phyloP scores from a whole-genome alignment of 768 basidiomycete genomes.

The Podaxis mareebaensis region DNA sequence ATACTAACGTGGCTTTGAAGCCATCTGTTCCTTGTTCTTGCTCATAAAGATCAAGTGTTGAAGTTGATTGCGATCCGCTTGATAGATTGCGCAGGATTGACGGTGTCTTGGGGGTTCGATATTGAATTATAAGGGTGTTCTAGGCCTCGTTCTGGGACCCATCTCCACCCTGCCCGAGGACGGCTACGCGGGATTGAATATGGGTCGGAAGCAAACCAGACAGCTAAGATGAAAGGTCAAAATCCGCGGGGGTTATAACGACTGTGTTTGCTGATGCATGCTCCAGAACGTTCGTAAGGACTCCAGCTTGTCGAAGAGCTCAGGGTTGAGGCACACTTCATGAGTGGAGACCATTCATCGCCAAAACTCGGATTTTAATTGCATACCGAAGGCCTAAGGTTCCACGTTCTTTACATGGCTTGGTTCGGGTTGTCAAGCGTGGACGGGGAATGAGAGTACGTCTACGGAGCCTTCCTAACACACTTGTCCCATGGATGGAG shows the following conservation, averaged over 20 bases:
- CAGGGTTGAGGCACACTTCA: too few relatives aligned
- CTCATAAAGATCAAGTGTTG: conserved; percentile 27
- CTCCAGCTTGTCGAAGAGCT: conserved; percentile 28
- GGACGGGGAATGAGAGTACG: conserved; percentile 63
- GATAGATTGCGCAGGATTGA: conserved; percentile 22
- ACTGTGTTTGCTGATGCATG: conserved; percentile 48
- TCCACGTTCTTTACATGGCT: conserved; percentile 72
- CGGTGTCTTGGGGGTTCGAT: not conserved
- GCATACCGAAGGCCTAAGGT: conserved; percentile 33
- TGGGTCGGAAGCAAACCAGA: conserved; percentile 60
- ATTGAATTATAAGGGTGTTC: conserved; percentile 48
- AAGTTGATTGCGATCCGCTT: conserved; percentile 37
- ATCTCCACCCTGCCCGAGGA: conserved; percentile 46
- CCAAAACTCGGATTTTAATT: too few relatives aligned
- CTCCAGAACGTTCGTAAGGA: conserved; percentile 43
- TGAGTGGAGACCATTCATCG: too few relatives aligned
- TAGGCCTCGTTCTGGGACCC: conserved; percentile 49
- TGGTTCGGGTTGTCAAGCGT: conserved; percentile 69
- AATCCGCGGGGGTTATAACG: conserved; percentile 49
- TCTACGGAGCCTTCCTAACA: not conserved
- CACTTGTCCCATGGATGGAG: conserved; percentile 44
- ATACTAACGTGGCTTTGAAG: not conserved
- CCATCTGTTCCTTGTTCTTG: not conserved
- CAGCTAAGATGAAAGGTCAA: conserved; percentile 63
- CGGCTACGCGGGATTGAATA: conserved; percentile 61